Evolutionary conservation across 148 eudicot species (phyloP), one percentile per base, ranked within the genome.

Genomic region (Gaultheria prostrata): DNA sequence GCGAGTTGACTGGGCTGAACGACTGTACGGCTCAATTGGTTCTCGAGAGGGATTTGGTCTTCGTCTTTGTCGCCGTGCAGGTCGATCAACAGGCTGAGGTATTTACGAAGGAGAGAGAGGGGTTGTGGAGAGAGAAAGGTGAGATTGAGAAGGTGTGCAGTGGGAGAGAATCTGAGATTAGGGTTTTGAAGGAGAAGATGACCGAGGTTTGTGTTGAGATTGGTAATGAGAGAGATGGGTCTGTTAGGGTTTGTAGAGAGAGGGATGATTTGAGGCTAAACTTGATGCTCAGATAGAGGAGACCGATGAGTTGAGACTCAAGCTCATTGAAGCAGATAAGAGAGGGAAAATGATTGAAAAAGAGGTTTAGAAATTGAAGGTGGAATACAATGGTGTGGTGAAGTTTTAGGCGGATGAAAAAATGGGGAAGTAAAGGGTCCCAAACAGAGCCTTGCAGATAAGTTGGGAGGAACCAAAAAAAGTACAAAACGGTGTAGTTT

Each of bases 1-100:
- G 85, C 35, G 94, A 93, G 92, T 82, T 92, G 89, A 50, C 57
- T 53, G 86, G 21, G 82, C 12, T 87, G 83, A 46, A 76, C 69
- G 97, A 90, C 28, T 53, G 65, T 12, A 80, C 33, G n/a, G 46
- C 82, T 4, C 69, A 50, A 39, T 50, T 74, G 35, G 92, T 84
- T 79, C 49, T 92, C 3, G 90, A 85, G 88, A 90, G 85, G 83
- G 83, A 50, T n/a, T 86, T 87, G 45, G 85, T 84, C 75, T 81
- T 81, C 67, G 90, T 72, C 56, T 90, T 88, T 76, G 87, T 87
- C 48, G 83, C 72, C 43, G 86, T 56, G 48, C 87, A 89, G 84
- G 78, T 81, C n/a, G 78, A 35, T 33, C 61, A 83, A 18, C 71
- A 54, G 48, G 84, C 46, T 33, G 88, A 83, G 88, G 79, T 8